phyloP scores from a whole-genome alignment of 768 basidiomycete species.

The Xerocomus potaroensis region DNA sequence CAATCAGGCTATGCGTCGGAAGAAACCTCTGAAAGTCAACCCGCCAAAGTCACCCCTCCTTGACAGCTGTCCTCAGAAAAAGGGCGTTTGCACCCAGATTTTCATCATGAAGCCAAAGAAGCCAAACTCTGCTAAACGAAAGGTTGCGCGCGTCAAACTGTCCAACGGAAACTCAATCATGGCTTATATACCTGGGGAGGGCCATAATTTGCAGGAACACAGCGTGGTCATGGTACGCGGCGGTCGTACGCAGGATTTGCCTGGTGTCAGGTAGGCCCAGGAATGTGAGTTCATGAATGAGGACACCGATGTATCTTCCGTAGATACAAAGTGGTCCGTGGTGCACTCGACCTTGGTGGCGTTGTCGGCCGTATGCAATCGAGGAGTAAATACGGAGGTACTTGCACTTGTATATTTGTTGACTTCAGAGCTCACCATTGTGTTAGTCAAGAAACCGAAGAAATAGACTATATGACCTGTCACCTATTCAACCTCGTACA shows the following conservation, averaged over 20 bases:
- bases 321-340: conserved; percentile 95
- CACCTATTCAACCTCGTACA: not conserved
- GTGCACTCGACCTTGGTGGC: conserved; percentile 85
- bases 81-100: conserved; percentile 84
- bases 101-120: conserved; percentile 89
- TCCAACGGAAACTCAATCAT: conserved; percentile 83
- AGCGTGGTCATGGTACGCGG: conserved; percentile 94
- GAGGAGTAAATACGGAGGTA: conserved; percentile 92
- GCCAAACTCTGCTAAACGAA: conserved; percentile 97
- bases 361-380: conserved; percentile 79
- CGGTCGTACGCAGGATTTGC: conserved; percentile 95
- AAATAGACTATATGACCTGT: conserved; percentile 34
- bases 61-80: conserved; percentile 74
- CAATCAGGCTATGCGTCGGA: conserved; percentile 84
- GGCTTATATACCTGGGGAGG: conserved; percentile 96
- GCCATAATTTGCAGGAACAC: conserved; percentile 97
- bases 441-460: conserved; percentile 86
- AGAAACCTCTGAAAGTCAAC: conserved; percentile 48
- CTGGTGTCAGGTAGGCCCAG: conserved; percentile 83
- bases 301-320: conserved; percentile 1
- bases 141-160: conserved; percentile 92
- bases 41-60: conserved; percentile 72
- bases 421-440: conserved; percentile 7
- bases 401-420: conserved; percentile 14
- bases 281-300: not conserved